Base-by-base conservation (phyloP, 1,139 yeast species). In the Magnusiomyces suaveolens region DNA sequence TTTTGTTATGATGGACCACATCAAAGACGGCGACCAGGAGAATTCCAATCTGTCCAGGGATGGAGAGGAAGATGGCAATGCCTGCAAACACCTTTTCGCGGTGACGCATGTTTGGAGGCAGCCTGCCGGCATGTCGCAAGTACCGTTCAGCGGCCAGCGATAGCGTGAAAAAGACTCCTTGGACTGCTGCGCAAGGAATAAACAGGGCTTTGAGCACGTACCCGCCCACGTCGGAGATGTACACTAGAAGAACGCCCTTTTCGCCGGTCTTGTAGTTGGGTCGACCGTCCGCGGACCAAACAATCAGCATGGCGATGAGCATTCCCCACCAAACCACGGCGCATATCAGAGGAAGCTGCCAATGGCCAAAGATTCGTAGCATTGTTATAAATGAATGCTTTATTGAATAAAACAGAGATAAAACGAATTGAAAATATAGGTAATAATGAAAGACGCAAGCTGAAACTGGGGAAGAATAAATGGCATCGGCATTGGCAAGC, bases 171-270 rank as follows among this genome's bases (percentile, higher is more conserved):
- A 87, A 82, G 18, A 87, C 73, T 20, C 89, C 95, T 71, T 87
- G 95, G 67, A 83, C 77, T 0, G 83, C 87, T 1, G 87, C 74
- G 65, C 95, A 83, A n/a, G 86, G 72, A 48, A 89, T 87, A 69
- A 89, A 89, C 23, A 88, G 70, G 1, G 96, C 95, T 65, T 87
- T 87, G 54, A 87, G 72, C 63, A 82, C 82, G 1, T 95, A 85
- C 16, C 96, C 96, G 4, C 90, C 96, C 54, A 88, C 77, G 65
- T 88, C 88, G 12, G 95, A 85, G 52, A 90, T 80, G 69, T 84
- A 54, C 41, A 56, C 59, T 10, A 54, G 43, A 1, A 38, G n/a
- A 20, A 54, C 54, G 21, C 46, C 56, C 4, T 44, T 36, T 21
- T 26, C 18, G 25, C 33, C 44, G 18, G 54, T 54, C 24, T 46